Percentiles rank a stretch among this genome's conserved stretches.
Conservation (phyloP, 495 filamentous ascomycete species). For the Penicillium argentinense region DNA sequence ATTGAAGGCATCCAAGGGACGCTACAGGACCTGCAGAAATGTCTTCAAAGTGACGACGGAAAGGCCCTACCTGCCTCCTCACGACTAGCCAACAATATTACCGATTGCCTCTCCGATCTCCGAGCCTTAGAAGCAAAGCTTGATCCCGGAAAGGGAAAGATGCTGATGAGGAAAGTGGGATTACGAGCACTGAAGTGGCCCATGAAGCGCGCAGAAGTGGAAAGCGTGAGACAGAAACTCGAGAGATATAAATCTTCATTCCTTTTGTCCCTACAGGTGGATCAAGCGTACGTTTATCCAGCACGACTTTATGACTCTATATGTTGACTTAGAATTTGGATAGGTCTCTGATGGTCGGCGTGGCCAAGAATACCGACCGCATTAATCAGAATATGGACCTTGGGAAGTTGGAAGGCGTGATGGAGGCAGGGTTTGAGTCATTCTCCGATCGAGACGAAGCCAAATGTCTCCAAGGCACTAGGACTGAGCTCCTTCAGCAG, state of each 20-base stretch:
- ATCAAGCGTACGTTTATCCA: conserved; percentile 26
- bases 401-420: conserved; percentile 12
- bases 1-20: conserved; percentile 17
- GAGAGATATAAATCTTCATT: conserved; percentile 34
- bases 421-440: conserved; percentile 24
- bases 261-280: conserved; percentile 26
- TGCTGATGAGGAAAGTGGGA: conserved; percentile 27
- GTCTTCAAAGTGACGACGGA: conserved; percentile 16
- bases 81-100: conserved; percentile 19
- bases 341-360: conserved; percentile 21
- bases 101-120: conserved; percentile 25
- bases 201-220: conserved; percentile 26
- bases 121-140: conserved; percentile 25
- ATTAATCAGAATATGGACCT: conserved; percentile 13
- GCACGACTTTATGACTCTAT: conserved; percentile 10
- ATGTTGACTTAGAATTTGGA: conserved; percentile 10
- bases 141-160: conserved; percentile 25
- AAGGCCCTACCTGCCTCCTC: conserved; percentile 19
- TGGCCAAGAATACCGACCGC: conserved; percentile 8
- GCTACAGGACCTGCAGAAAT: conserved; percentile 21
- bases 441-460: conserved; percentile 24
- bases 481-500: conserved; percentile 30
- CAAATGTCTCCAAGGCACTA: conserved; percentile 33
- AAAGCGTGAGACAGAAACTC: conserved; percentile 20
- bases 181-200: conserved; percentile 33